Evolutionary conservation across 768 basidiomycete species (phyloP).

Genomic region (Basidioascus undulatus): DNA sequence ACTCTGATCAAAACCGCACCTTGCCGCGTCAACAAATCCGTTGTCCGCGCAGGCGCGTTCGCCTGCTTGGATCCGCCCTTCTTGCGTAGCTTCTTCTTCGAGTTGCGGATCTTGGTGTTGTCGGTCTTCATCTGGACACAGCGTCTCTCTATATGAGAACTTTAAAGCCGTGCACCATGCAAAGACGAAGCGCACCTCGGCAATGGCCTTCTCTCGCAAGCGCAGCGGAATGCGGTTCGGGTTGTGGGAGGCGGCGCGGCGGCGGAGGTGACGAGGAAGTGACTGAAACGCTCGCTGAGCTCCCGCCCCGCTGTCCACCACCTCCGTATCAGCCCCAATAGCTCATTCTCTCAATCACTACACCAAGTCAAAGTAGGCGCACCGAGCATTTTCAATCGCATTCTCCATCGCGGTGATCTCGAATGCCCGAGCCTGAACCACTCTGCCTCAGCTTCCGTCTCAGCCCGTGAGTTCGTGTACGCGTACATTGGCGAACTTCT

Average conservation of each 20-base stretch:
- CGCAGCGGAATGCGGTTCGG: constrained; percentile 69
- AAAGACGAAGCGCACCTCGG: constrained; percentile 34
- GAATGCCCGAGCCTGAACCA: constrained; percentile 47
- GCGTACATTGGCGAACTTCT: constrained; percentile 59
- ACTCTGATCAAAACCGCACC: constrained; percentile 23
- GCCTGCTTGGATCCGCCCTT: constrained; percentile 16
- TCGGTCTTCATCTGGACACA: constrained; percentile 34
- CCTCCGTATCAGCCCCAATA: background rate
- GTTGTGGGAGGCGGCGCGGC: constrained; percentile 85
- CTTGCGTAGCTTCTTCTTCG: constrained; percentile 6
- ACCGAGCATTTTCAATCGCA: constrained; percentile 63
- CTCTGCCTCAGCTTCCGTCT: background rate
- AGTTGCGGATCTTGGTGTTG: constrained; percentile 20
- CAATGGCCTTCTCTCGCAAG: constrained; percentile 51
- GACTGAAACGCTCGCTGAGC: constrained; percentile 45
- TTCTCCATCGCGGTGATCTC: constrained; percentile 78
- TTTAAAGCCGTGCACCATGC: background rate
- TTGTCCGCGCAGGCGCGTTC: constrained; percentile 33
- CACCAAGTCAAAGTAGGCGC: constrained; percentile 3
- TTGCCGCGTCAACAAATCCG: constrained; percentile 44
- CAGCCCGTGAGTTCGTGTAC: background rate
- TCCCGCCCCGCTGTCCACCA: constrained; percentile 6
- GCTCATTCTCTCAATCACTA: background rate
- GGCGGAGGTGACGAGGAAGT: constrained; percentile 67
- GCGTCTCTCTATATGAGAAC: background rate